Conservation (phyloP, 2,329 filamentous ascomycete species). For the Sporothrix luriei region DNA sequence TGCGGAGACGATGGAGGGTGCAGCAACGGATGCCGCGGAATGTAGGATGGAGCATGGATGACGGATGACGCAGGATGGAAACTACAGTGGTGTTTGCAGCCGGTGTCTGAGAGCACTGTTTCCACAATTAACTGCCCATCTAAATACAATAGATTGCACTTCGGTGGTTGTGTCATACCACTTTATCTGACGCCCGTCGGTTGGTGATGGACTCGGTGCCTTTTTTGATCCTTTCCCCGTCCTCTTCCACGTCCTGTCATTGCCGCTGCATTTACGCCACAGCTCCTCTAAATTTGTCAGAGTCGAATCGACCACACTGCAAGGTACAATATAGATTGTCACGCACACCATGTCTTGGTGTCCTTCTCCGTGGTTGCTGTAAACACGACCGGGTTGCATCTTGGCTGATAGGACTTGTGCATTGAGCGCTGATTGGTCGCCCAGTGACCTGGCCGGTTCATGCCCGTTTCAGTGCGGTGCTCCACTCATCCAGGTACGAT, state of each 20-base stretch:
- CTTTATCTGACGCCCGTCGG: background rate
- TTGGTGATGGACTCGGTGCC: background rate
- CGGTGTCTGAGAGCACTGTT: background rate
- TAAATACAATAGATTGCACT: background rate
- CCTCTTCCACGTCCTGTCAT: background rate
- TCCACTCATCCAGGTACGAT: background rate
- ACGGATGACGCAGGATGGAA: constrained; percentile 3
- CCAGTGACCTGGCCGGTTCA: background rate
- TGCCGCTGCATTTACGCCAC: background rate
- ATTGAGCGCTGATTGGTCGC: constrained; percentile 17
- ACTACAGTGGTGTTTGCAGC: constrained; percentile 3
- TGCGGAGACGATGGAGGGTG: constrained; percentile 4
- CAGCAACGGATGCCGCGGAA: background rate
- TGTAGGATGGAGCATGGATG: background rate
- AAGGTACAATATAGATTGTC: too few relatives aligned
- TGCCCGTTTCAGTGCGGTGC: background rate
- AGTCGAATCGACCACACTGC: too few relatives aligned
- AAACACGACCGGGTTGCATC: background rate
- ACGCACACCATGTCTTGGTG: background rate
- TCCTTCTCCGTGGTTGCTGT: background rate
- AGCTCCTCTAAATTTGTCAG: background rate
- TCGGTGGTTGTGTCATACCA: background rate
- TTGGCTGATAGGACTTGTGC: background rate
- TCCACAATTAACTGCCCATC: background rate
- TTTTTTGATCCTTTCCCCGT: background rate